Base-by-base conservation (phyloP, 2,329 filamentous ascomycete species). In the Pseudogymnoascus sp. region DNA sequence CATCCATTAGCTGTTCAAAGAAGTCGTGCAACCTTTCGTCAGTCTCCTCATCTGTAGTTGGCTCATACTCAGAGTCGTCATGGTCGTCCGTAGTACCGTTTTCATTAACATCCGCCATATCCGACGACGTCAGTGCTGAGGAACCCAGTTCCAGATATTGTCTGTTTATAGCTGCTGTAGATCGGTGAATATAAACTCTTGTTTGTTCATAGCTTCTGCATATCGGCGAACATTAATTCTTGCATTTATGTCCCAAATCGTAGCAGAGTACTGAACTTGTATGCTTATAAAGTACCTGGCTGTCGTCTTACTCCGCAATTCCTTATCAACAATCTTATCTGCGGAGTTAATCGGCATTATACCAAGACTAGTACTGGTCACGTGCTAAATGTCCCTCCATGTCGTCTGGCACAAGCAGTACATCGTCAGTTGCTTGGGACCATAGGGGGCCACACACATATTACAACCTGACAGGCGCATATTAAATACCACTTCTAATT, bases 31-130 rank as follows among this genome's bases (percentile, higher is more conserved):
- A 18, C 26, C 64, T 70, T 59, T 73, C 73, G 51, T 72, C 75
- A 61, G 69, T 74, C 12, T 73, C 73, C 64, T 77, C 76, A 64
- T 63, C 62, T 36, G 75, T 71, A 54, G 77, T 74, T 29, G 77
- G 74, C 69, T 80, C 74, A 72, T 77, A 80, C 66, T 81, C 79
- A 76, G 81, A 80, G 72, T 81, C 79, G 74, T 82, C 79, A 74
- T 79, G 77, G 10, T 69, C 69, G 12, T 69, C 70, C 10, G 10
- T 10, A 34, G n/a, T 34, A 18, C 10, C 51, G 34, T 34, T 57
- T 34, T 34, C 51, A 57, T 57, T 57, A 12, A 57, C 26, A 36
- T 57, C 51, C 51, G 51, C 51, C 51, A 57, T 57, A 57, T 57
- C 51, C 51, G 51, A 16, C 29, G 16, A 57, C 16, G 51, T 34